phyloP scores from a whole-genome alignment of 768 basidiomycete genomes.

The Auriscalpium vulgare region DNA sequence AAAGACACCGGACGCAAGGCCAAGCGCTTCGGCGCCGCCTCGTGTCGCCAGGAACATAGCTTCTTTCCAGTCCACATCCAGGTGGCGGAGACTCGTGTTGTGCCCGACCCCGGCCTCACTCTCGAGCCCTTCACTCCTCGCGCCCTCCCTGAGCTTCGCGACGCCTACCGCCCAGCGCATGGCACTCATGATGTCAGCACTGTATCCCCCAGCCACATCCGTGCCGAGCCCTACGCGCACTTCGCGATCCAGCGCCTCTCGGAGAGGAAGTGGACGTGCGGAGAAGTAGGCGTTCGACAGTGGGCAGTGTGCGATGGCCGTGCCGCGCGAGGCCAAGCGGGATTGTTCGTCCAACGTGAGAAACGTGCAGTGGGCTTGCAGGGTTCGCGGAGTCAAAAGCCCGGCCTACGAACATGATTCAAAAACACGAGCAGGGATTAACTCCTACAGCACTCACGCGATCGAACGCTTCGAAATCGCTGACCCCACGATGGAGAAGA shows the following conservation, averaged over 20 bases:
- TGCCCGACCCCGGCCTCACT: background rate
- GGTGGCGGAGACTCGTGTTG: conserved; percentile 10
- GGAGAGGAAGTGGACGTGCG: conserved; percentile 54
- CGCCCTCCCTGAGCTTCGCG: conserved; percentile 61
- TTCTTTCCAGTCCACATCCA: conserved; percentile 76
- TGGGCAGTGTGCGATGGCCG: conserved; percentile 80
- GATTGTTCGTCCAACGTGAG: conserved; percentile 44
- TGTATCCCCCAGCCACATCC: conserved; percentile 85
- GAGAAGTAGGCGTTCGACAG: conserved; percentile 88
- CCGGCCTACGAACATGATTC: conserved; percentile 32
- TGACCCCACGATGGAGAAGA: conserved; percentile 42
- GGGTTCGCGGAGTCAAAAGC: conserved; percentile 54
- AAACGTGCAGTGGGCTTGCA: conserved; percentile 90
- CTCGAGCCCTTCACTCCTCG: conserved; percentile 21
- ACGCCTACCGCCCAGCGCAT: conserved; percentile 77
- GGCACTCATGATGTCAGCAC: conserved; percentile 62
- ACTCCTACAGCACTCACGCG: conserved; percentile 33
- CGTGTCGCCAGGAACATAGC: conserved; percentile 73
- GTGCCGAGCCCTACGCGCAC: conserved; percentile 77
- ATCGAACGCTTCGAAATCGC: conserved; percentile 74
- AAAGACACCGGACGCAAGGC: conserved; percentile 42
- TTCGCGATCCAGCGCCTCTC: conserved; percentile 56
- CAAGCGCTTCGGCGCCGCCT: conserved; percentile 69
- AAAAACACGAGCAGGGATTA: background rate
- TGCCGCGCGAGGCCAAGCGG: conserved; percentile 39